A percentile compares a stretch with the other conserved stretches of the same genome.
Evolutionary conservation across 768 basidiomycete species (phyloP).

Genomic region (Psilocybe cubensis): DNA sequence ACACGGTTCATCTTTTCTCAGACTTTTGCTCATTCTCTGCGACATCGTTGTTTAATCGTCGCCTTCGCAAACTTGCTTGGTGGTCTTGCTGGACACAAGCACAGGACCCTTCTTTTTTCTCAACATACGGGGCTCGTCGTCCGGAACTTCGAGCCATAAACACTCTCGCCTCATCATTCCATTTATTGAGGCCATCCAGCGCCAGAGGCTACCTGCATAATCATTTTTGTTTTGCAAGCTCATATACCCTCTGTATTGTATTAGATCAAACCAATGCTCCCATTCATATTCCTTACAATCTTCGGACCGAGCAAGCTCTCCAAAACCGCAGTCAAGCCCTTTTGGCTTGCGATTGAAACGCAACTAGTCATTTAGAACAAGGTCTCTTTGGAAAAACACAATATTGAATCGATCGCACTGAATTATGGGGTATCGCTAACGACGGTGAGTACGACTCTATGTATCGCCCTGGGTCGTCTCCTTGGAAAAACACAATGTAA

Average conservation of each 20-base stretch:
- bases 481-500: too few species aligned
- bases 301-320: too few species aligned
- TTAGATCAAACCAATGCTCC: neutral
- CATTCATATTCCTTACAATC: neutral
- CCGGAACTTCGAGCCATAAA: conserved; percentile 1
- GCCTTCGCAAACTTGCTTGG: neutral
- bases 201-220: neutral
- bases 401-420: neutral
- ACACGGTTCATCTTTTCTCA: neutral
- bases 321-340: too few species aligned
- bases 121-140: neutral
- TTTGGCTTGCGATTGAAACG: too few species aligned
- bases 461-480: neutral
- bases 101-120: neutral
- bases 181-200: neutral
- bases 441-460: neutral
- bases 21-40: neutral
- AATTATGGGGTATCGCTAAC: neutral
- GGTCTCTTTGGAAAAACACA: too few species aligned
- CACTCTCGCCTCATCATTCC: neutral
- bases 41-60: neutral
- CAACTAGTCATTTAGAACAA: too few species aligned
- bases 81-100: conserved; percentile 6
- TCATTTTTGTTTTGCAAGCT: neutral
- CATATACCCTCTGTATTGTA: neutral